Percentiles rank a stretch among this genome's conserved stretches.
Conservation (phyloP, 768 basidiomycete genomes). For the Lentinula detonsa region DNA sequence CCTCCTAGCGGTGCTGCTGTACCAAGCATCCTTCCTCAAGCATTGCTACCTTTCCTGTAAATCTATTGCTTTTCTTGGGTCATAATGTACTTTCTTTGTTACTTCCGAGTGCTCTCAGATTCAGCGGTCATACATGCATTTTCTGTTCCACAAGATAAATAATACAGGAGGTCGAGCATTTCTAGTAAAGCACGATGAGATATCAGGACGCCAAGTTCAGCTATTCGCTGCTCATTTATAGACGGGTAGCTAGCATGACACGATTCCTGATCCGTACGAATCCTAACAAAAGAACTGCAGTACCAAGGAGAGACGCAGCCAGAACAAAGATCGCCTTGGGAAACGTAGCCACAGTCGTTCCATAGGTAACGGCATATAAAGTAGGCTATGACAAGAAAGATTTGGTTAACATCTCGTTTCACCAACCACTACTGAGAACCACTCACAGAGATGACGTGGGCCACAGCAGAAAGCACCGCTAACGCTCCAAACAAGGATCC, state of each 20-base stretch:
- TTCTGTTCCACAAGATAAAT: too few relatives aligned
- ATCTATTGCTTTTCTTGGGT: not conserved
- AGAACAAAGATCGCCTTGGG: slow-evolving; percentile 66
- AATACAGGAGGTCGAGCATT: too few relatives aligned
- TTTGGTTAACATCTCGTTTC: not conserved
- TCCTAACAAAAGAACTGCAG: slow-evolving; percentile 41
- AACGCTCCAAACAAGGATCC: slow-evolving; percentile 71
- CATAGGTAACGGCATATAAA: slow-evolving; percentile 64
- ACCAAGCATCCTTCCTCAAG: slow-evolving; percentile 48
- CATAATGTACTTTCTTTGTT: not conserved
- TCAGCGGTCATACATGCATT: not conserved
- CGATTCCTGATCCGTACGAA: slow-evolving; percentile 22
- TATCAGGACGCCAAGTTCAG: not conserved
- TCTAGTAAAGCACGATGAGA: not conserved
- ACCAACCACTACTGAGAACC: not conserved
- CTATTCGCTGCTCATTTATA: not conserved
- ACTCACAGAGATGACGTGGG: slow-evolving; percentile 54
- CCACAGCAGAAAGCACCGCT: slow-evolving; percentile 59
- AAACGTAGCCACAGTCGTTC: slow-evolving; percentile 52
- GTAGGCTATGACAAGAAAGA: slow-evolving; percentile 42
- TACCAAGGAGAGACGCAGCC: slow-evolving; percentile 48
- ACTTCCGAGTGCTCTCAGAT: not conserved
- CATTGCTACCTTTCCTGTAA: slow-evolving; percentile 48
- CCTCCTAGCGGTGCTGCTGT: slow-evolving; percentile 54
- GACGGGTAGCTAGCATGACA: not conserved